These are phyloP conservation scores for Claviceps spartinae DNA, from an alignment of 2,329 filamentous ascomycete genomes.

Conservation along the genomic window DNA sequence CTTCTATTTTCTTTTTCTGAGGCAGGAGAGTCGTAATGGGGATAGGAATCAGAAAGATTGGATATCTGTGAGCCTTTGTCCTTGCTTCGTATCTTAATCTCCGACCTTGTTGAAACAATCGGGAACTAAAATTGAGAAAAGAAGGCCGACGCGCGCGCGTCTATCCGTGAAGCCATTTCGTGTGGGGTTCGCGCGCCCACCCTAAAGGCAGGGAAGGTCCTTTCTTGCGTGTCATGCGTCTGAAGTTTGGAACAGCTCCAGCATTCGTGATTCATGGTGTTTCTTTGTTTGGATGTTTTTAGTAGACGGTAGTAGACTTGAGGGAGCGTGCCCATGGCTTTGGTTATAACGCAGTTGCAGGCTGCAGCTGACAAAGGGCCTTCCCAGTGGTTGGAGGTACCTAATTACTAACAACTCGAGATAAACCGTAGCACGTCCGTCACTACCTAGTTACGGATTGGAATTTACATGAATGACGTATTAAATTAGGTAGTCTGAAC, in stretches of 20 bases:
- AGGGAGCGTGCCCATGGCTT: background rate
- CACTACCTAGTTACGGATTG: too few species aligned
- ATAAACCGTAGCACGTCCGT: too few species aligned
- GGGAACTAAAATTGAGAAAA: background rate
- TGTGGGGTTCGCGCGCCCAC: constrained; percentile 5
- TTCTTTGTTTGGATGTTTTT: background rate
- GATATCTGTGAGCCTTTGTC: too few species aligned
- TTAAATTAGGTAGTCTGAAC: too few species aligned
- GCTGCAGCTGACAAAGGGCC: background rate
- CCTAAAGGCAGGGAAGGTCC: background rate
- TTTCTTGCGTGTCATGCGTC: background rate
- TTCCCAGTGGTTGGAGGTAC: too few species aligned
- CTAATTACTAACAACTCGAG: too few species aligned
- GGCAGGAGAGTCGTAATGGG: too few species aligned
- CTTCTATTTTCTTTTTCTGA: background rate
- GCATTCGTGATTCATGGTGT: background rate
- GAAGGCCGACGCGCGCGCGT: background rate
- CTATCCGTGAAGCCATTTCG: background rate
- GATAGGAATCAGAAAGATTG: too few species aligned
- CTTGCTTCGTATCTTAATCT: background rate
- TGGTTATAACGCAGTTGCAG: background rate
- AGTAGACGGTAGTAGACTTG: too few species aligned
- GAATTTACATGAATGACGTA: too few species aligned
- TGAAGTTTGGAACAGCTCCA: too few species aligned
- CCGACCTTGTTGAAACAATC: background rate